A percentile compares a stretch with the other conserved stretches of the same genome.
Conservation (phyloP, 2,329 filamentous ascomycete genomes). For the Cladosporium sp. region DNA sequence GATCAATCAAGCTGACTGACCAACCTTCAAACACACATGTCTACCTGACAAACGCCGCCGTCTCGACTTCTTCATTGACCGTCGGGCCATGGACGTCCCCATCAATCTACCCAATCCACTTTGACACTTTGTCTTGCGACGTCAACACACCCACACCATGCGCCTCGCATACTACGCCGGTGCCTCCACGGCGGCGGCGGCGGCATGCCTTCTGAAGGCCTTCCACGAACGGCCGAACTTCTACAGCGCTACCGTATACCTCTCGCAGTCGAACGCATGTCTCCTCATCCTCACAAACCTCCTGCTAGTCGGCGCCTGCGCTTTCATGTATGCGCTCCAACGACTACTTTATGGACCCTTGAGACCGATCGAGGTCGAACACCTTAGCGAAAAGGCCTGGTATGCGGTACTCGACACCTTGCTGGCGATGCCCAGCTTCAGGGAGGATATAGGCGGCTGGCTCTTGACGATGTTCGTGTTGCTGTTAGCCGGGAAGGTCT, state of each 20-base stretch:
- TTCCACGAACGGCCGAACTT: conserved; percentile 96
- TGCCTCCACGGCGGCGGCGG: conserved; percentile 76
- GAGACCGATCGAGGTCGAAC: conserved; percentile 91
- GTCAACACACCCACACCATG: conserved; percentile 19
- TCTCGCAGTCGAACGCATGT: conserved; percentile 94
- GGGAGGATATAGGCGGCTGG: conserved; percentile 90
- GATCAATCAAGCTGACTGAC: conserved; percentile 4
- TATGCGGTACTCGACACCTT: conserved; percentile 97
- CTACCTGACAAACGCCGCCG: background rate
- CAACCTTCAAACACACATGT: conserved; percentile 3
- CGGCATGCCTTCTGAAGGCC: conserved; percentile 78
- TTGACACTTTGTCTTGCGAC: conserved; percentile 12
- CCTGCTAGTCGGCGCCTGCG: conserved; percentile 73
- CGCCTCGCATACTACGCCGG: conserved; percentile 32
- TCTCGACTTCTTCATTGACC: conserved; percentile 10
- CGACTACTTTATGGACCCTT: conserved; percentile 85
- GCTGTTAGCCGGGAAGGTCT: conserved; percentile 89
- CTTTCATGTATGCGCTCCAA: conserved; percentile 81
- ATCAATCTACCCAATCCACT: conserved; percentile 10
- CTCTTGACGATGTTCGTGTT: conserved; percentile 96
- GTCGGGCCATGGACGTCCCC: conserved; percentile 13
- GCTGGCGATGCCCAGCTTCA: conserved; percentile 96
- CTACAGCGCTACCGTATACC: conserved; percentile 95
- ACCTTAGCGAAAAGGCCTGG: conserved; percentile 96
- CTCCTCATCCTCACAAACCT: conserved; percentile 93